Evolutionary conservation across 106 monocot genomes (phyloP).

Genomic region (Amphibolis antarctica): DNA sequence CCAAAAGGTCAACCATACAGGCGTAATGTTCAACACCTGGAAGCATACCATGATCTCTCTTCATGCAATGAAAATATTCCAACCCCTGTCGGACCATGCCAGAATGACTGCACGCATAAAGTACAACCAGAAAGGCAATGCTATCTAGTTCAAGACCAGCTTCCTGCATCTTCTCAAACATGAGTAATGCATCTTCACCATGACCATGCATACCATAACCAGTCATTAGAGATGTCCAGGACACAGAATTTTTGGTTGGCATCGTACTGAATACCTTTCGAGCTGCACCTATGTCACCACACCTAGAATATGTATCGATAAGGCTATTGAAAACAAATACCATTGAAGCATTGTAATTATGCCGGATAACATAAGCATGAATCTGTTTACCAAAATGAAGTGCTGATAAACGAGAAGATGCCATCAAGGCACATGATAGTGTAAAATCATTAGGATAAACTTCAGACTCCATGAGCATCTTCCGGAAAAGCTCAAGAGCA

Average conservation of each 20-base stretch:
- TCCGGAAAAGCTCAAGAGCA: slow-evolving; percentile 47
- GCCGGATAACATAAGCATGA: slow-evolving; percentile 47
- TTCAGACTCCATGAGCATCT: slow-evolving; percentile 34
- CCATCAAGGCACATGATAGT: slow-evolving; percentile 66
- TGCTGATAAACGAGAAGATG: slow-evolving; percentile 42
- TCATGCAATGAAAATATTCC: slow-evolving; percentile 47
- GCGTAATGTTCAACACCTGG: slow-evolving; percentile 68
- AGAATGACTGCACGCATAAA: slow-evolving; percentile 81
- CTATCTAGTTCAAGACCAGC: slow-evolving; percentile 41
- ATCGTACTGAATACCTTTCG: slow-evolving; percentile 41
- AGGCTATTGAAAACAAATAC: slow-evolving; percentile 60
- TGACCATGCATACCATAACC: slow-evolving; percentile 70
- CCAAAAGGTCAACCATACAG: slow-evolving; percentile 61
- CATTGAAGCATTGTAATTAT: slow-evolving; percentile 14
- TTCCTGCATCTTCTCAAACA: slow-evolving; percentile 55
- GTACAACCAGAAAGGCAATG: slow-evolving; percentile 66
- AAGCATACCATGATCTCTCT: slow-evolving; percentile 29
- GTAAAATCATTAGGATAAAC: slow-evolving; percentile 52
- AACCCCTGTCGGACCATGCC: slow-evolving; percentile 67
- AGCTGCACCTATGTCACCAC: slow-evolving; percentile 52
- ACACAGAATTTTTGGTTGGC: slow-evolving; percentile 41
- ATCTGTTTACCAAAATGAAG: slow-evolving; percentile 54
- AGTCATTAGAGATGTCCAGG: slow-evolving; percentile 76
- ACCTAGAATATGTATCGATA: slow-evolving; percentile 81
- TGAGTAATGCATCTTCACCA: slow-evolving; percentile 35